Base-by-base conservation (phyloP, 1,284 basidiomycete species). In the Inonotus obliquus region DNA sequence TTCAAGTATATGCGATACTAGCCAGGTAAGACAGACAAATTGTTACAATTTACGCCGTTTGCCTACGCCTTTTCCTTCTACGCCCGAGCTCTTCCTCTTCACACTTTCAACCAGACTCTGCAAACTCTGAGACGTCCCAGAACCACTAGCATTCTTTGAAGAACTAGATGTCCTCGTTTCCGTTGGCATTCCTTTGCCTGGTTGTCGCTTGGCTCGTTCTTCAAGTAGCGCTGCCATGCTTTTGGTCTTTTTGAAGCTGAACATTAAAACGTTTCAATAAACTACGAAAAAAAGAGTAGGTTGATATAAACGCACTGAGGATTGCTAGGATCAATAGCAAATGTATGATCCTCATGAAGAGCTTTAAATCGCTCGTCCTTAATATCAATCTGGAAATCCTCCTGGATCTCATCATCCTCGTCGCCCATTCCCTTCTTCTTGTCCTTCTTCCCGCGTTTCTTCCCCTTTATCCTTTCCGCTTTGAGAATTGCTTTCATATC, bases 241-340 rank as follows among this genome's bases (percentile, higher is more conserved):
- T 74, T 89, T 90, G 1, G 94, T 94, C 77, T 91, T 93, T 73
- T 89, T 92, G 79, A 90, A 96, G 63, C 93, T 96, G 69, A 19
- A 62, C 63, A 21, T 39, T 58, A 47, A 59, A 41, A 65, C 2
- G 39, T 11, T 25, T 13, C 13, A 19, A 44, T 39, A 67, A 19
- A 65, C 11, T 5, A 17, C 17, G 65, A 25, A 63, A 57, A 44
- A 54, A 13, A 57, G 57, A 59, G 55, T 52, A 57, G 55, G 2
- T 47, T 41, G 54, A n/a, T 23, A 41, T 21, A 47, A 54, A 80
- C 92, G 67, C 70, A 96, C 94, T 87, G 91, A 71, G 96, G 94
- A 76, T 98, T 93, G 54, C 87, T 93, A 21, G 97, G 96, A 73
- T 99, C 97, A 67, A 99, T 94, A 0, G 96, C 96, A 70, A 93